phyloP scores from a whole-genome alignment of 2,329 filamentous ascomycete species.

The Diaporthe caulivora region DNA sequence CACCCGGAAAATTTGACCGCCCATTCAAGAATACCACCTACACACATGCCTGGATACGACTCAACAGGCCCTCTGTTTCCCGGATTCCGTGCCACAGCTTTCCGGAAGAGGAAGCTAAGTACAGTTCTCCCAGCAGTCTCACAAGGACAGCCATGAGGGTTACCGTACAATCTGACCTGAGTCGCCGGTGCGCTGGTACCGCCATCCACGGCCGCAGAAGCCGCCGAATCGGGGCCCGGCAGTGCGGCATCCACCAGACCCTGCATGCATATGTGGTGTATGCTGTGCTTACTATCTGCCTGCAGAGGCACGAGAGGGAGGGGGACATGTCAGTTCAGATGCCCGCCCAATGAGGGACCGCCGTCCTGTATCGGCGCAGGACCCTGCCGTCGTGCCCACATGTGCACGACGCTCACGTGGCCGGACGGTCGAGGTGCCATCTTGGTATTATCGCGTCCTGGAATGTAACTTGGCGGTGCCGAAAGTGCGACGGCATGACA shows the following conservation, averaged over 20 bases:
- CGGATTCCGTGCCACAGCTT: neutral
- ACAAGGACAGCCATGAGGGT: conserved; percentile 15
- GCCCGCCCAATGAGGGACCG: neutral
- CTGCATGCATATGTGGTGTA: conserved; percentile 17
- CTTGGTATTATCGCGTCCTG: neutral
- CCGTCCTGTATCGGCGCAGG: neutral
- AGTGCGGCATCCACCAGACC: conserved; percentile 16
- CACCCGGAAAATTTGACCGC: conserved; percentile 14
- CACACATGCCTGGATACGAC: neutral
- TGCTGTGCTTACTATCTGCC: conserved; percentile 14
- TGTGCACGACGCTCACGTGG: conserved; percentile 25
- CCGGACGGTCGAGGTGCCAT: neutral
- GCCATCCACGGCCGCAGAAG: neutral
- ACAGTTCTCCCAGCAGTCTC: neutral
- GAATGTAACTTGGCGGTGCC: conserved; percentile 1
- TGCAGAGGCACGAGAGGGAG: neutral
- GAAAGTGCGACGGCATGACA: neutral
- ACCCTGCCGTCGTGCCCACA: conserved; percentile 26
- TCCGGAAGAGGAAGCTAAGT: conserved; percentile 24
- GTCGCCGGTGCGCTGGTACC: conserved; percentile 18
- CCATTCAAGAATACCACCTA: conserved; percentile 17
- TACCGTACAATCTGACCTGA: conserved; percentile 25
- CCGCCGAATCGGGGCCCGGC: conserved; percentile 17
- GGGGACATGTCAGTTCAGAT: neutral
- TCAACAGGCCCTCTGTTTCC: neutral